Conservation (phyloP, 768 basidiomycete genomes). For the Panaeolus cyanescens region DNA sequence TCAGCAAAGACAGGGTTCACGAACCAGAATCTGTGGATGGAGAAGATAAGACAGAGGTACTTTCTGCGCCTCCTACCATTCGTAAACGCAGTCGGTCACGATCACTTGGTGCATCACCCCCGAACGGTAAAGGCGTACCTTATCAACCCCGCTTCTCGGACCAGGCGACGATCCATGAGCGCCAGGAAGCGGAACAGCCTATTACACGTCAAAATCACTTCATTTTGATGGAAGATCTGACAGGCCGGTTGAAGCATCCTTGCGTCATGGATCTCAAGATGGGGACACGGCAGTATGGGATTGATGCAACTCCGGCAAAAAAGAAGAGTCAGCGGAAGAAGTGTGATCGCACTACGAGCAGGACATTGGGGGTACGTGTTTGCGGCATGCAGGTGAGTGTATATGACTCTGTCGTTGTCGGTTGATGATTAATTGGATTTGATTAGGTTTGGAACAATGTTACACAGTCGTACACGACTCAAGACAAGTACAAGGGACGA, state of each 20-base stretch:
- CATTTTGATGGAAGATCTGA: slow-evolving; percentile 98
- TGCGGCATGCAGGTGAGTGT: slow-evolving; percentile 97
- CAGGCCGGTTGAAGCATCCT: slow-evolving; percentile 85
- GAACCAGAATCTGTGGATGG: slow-evolving; percentile 1
- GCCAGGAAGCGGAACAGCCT: slow-evolving; percentile 35
- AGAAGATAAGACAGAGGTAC: slow-evolving; percentile 39
- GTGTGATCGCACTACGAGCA: slow-evolving; percentile 94
- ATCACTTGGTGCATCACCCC: slow-evolving; percentile 36
- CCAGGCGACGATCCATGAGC: slow-evolving; percentile 35
- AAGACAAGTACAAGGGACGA: slow-evolving; percentile 96
- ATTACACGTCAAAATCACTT: slow-evolving; percentile 94
- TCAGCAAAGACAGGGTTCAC: slow-evolving; percentile 11
- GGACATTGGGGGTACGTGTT: slow-evolving; percentile 86
- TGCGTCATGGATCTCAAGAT: slow-evolving; percentile 99
- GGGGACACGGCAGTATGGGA: slow-evolving; percentile 99
- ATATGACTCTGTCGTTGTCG: background rate
- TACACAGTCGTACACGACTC: slow-evolving; percentile 83
- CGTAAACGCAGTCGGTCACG: slow-evolving; percentile 49
- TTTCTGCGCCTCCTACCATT: slow-evolving; percentile 31
- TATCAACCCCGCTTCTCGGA: slow-evolving; percentile 26
- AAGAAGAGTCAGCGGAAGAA: slow-evolving; percentile 99
- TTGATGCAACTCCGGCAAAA: slow-evolving; percentile 89
- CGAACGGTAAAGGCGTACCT: slow-evolving; percentile 17
- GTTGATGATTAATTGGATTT: slow-evolving; percentile 10
- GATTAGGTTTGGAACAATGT: slow-evolving; percentile 88